These are phyloP conservation scores for Kwoniella mangroviensis DNA, from an alignment of 768 basidiomycete genomes.

Conservation along the genomic window DNA sequence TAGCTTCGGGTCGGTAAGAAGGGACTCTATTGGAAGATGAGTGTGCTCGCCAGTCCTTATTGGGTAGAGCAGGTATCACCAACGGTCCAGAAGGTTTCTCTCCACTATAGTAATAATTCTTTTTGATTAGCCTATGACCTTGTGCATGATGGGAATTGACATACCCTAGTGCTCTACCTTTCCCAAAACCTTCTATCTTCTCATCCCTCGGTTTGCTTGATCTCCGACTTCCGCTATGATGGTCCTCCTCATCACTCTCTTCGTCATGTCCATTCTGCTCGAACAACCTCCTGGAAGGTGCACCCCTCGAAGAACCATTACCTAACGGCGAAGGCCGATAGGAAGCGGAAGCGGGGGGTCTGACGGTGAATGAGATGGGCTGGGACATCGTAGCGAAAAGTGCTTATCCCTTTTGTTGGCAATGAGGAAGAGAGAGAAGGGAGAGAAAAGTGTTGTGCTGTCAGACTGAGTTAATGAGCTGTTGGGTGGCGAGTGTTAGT, in stretches of 20 bases:
- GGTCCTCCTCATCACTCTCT: slow-evolving; percentile 61
- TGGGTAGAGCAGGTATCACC: slow-evolving; percentile 82
- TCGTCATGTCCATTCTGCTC: slow-evolving; percentile 43
- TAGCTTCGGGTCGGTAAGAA: slow-evolving; percentile 49
- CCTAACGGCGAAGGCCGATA: slow-evolving; percentile 54
- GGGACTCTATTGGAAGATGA: slow-evolving; percentile 68
- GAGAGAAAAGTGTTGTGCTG: not conserved
- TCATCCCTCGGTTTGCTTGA: slow-evolving; percentile 63
- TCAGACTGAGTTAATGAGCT: not conserved
- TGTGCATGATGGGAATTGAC: slow-evolving; percentile 58
- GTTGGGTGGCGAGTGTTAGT: slow-evolving; percentile 16
- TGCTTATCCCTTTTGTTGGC: slow-evolving; percentile 17
- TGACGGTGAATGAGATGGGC: slow-evolving; percentile 79
- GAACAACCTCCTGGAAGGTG: slow-evolving; percentile 46
- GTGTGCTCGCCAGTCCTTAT: slow-evolving; percentile 79
- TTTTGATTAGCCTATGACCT: not conserved
- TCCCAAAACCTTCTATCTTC: slow-evolving; percentile 73
- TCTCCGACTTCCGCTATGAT: slow-evolving; percentile 17
- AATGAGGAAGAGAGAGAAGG: not conserved
- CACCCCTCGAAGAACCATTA: slow-evolving; percentile 25
- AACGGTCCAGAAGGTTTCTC: slow-evolving; percentile 67
- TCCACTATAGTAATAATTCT: slow-evolving; percentile 51
- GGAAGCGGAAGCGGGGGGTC: slow-evolving; percentile 67
- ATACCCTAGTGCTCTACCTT: slow-evolving; percentile 82
- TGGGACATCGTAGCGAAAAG: slow-evolving; percentile 42